Conservation (phyloP, 139 green algal genomes). For the Closterium sp. region DNA sequence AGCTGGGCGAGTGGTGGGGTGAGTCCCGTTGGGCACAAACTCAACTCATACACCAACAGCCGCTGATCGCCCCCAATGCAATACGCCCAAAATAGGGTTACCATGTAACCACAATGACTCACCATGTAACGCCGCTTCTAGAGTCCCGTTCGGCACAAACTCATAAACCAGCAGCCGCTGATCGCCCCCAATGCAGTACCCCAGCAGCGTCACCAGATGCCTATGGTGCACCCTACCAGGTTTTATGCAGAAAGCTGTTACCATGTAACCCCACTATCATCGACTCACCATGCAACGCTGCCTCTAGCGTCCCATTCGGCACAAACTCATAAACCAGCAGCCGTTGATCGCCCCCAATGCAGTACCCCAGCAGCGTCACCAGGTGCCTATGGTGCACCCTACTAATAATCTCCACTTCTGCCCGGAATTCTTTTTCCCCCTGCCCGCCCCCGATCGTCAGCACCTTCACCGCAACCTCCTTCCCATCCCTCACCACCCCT, state of each 20-base stretch:
- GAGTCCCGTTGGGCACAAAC: slow-evolving; percentile 31
- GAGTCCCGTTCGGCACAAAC: slow-evolving; percentile 28
- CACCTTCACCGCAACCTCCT: slow-evolving; percentile 38
- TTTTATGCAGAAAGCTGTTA: too few relatives aligned
- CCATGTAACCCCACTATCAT: too few relatives aligned
- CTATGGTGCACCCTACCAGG: too few relatives aligned
- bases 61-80: slow-evolving; percentile 51
- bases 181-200: slow-evolving; percentile 50
- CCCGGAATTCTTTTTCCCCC: slow-evolving; percentile 33
- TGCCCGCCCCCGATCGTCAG: slow-evolving; percentile 23
- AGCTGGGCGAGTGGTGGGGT: too few relatives aligned
- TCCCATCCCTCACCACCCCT: slow-evolving; percentile 13
- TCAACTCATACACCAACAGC: slow-evolving; percentile 41
- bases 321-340: slow-evolving; percentile 52
- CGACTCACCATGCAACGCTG: slow-evolving; percentile 29
- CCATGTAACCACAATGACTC: slow-evolving; percentile 13
- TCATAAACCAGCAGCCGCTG: slow-evolving; percentile 50
- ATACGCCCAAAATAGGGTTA: slow-evolving; percentile 40
- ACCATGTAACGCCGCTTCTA: slow-evolving; percentile 36
- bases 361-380: slow-evolving; percentile 45
- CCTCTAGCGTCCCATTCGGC: slow-evolving; percentile 40
- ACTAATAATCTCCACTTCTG: slow-evolving; percentile 47
- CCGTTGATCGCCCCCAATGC: slow-evolving; percentile 27
- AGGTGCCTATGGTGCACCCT: slow-evolving; percentile 49
- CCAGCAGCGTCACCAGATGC: slow-evolving; percentile 47